Base-by-base conservation (phyloP, 1,284 basidiomycete genomes). In the Ustilago nuda region DNA sequence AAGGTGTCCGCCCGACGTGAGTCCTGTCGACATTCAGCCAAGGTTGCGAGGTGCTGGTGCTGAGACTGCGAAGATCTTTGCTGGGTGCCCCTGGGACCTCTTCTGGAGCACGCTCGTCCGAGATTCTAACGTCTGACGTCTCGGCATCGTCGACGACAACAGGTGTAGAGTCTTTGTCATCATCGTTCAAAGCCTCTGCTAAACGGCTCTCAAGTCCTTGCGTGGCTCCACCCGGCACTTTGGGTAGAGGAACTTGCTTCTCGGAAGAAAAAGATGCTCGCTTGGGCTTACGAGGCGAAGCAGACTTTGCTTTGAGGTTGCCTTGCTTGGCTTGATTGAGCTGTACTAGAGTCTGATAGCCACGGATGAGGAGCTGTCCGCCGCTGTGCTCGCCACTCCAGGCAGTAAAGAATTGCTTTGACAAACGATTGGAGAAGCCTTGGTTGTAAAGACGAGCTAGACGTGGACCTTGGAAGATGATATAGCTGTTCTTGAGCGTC, bases 381-480 rank as follows among this genome's bases (percentile, higher is more conserved):
- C 78, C 78, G 19, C 77, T 63, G 48, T 82, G 80, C 51, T 78
- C 78, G 19, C 80, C 80, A 13, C 59, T 66, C 77, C 79, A 80
- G 8, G 80, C 80, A 11, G 80, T 82, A 52, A 78, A 77, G 60
- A 82, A 60, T 27, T 76, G 76, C 58, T 81, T 82, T 4, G 74
- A 74, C 7, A 82, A 50, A 8, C 80, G 68, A 33, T 73, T 72
- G 17, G 73, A 66, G 36, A 82, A 74, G 43, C 69, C 73, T 35
- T 82, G 71, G 19, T 62, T 59, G 51, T 82, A 82, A 13, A 89
- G 78, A 17, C 88, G 86, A 27, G 88, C 88, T 15, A 86, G 85
- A 15, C 84, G 82, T 3, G 84, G 87, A 63, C 89, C 87, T 60
- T 89, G 88, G 66, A 88, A 89, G 13, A 89, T 87, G 65, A 88